Conservation (phyloP, 805 yeast species). For the Torulaspora delbrueckii region DNA sequence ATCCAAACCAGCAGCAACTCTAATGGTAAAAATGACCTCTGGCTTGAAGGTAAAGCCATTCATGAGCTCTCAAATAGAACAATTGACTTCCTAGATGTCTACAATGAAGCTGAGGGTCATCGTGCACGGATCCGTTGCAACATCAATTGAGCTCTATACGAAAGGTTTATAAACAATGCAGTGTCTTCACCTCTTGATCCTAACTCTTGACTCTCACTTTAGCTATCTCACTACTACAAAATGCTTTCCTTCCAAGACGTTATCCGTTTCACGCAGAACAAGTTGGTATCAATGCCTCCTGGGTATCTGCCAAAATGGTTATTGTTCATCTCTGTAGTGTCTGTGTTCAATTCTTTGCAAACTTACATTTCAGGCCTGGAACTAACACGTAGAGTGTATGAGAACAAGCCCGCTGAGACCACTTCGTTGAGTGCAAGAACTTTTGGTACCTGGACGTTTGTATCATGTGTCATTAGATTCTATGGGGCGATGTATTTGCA, state of each 20-base stretch:
- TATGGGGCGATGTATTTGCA: constrained; percentile 78
- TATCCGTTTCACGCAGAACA: constrained; percentile 30
- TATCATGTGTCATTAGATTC: constrained; percentile 76
- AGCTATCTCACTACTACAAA: background rate
- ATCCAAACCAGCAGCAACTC: background rate
- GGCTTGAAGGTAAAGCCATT: background rate
- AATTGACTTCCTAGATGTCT: background rate
- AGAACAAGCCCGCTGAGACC: constrained; percentile 54
- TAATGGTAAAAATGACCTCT: background rate
- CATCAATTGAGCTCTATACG: background rate
- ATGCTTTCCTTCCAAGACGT: constrained; percentile 35
- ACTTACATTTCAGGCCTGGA: constrained; percentile 70
- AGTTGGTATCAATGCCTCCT: constrained; percentile 34
- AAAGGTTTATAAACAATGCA: background rate
- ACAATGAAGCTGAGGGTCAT: background rate
- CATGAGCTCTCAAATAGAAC: background rate
- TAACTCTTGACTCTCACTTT: background rate
- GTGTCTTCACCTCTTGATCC: background rate
- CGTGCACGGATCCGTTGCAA: constrained; percentile 4
- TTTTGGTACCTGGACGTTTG: constrained; percentile 95
- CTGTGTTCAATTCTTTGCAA: constrained; percentile 85
- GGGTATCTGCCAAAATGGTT: constrained; percentile 75
- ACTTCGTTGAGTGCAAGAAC: constrained; percentile 83
- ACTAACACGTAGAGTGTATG: constrained; percentile 78
- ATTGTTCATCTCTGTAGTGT: constrained; percentile 78